These are phyloP conservation scores for Termitomyces sp. DNA, from an alignment of 768 basidiomycete species.

Conservation along the genomic window DNA sequence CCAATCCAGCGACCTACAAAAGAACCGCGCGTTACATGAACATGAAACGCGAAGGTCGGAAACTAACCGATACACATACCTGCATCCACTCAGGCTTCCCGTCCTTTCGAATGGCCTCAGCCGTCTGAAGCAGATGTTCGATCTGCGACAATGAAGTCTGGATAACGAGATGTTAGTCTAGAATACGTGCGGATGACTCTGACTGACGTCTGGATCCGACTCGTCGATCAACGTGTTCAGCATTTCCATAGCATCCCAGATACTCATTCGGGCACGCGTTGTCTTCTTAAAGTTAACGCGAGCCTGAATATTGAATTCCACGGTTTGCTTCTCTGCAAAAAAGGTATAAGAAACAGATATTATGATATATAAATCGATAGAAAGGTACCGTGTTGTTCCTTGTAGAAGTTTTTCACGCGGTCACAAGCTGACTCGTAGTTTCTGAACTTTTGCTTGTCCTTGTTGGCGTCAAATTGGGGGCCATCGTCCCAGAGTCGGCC, in stretches of 20 bases:
- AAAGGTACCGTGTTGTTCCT: slow-evolving; percentile 13
- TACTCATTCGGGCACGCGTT: slow-evolving; percentile 69
- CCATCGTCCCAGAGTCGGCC: slow-evolving; percentile 40
- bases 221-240: slow-evolving; percentile 87
- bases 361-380: background rate
- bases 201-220: slow-evolving; percentile 80
- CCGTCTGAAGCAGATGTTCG: slow-evolving; percentile 87
- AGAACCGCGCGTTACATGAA: background rate
- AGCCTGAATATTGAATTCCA: slow-evolving; percentile 77
- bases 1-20: slow-evolving; percentile 59
- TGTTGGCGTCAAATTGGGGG: slow-evolving; percentile 42
- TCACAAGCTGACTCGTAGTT: slow-evolving; percentile 33
- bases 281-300: slow-evolving; percentile 70
- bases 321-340: slow-evolving; percentile 74
- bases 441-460: slow-evolving; percentile 57
- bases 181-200: background rate
- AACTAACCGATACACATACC: slow-evolving; percentile 6
- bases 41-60: background rate
- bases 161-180: background rate
- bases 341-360: background rate
- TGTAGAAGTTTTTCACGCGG: slow-evolving; percentile 14
- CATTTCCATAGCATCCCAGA: slow-evolving; percentile 87
- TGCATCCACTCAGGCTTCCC: slow-evolving; percentile 95
- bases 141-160: slow-evolving; percentile 11
- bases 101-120: slow-evolving; percentile 83